phyloP scores from a whole-genome alignment of 2,329 filamentous ascomycete species.

The Drechslerella coelobrocha region DNA sequence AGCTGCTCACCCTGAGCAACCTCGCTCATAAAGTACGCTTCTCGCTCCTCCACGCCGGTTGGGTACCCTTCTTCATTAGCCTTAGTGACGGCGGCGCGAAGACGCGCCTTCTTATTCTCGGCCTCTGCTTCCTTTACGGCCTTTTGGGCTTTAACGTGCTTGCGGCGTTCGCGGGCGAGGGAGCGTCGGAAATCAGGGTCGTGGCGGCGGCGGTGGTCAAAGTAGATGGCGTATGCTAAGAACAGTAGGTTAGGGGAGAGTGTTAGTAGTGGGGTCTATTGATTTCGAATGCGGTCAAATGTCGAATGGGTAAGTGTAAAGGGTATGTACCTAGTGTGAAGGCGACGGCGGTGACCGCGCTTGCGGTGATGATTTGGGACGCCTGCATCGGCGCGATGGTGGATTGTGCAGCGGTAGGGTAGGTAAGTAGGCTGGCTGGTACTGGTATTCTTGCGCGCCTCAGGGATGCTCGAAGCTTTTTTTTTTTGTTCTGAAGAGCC shows the following conservation, averaged over 20 bases:
- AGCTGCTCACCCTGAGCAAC: slow-evolving; percentile 86
- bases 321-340: slow-evolving; percentile 35
- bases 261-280: background rate
- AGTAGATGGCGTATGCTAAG: slow-evolving; percentile 68
- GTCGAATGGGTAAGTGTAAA: background rate
- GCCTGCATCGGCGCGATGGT: slow-evolving; percentile 25
- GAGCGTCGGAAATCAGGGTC: slow-evolving; percentile 71
- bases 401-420: background rate
- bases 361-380: slow-evolving; percentile 45
- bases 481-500: slow-evolving; percentile 3
- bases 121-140: slow-evolving; percentile 72
- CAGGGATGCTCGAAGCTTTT: background rate
- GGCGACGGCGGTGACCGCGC: slow-evolving; percentile 48
- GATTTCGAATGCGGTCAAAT: slow-evolving; percentile 5
- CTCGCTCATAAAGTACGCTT: slow-evolving; percentile 95
- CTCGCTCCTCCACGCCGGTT: slow-evolving; percentile 85
- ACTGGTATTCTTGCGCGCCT: background rate
- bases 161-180: slow-evolving; percentile 77
- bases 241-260: background rate
- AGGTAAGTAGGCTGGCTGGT: background rate
- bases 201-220: slow-evolving; percentile 71
- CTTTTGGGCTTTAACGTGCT: slow-evolving; percentile 73
- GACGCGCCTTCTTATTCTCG: slow-evolving; percentile 72
- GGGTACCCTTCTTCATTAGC: slow-evolving; percentile 81
- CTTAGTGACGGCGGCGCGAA: slow-evolving; percentile 80